Evolutionary conservation across 805 yeast species (phyloP).

Genomic region (Pichia scutulata): DNA sequence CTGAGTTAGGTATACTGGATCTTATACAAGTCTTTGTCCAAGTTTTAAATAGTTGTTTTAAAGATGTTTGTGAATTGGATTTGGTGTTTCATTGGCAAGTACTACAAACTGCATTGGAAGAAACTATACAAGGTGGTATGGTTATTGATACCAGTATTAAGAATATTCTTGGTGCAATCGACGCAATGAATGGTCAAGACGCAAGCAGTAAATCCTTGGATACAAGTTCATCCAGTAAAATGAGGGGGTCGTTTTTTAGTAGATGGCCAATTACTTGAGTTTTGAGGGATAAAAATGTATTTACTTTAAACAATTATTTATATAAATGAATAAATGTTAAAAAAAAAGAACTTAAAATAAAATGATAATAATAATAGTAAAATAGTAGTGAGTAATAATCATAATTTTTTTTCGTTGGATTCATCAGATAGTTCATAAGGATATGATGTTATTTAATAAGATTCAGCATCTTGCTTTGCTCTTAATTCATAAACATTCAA

Average conservation of each 20-base stretch:
- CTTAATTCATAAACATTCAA: conserved; percentile 25
- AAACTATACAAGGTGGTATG: conserved; percentile 95
- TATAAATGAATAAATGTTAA: too few species aligned
- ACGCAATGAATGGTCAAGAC: conserved; percentile 53
- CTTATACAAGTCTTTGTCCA: conserved; percentile 95
- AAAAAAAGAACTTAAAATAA: too few species aligned
- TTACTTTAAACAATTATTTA: too few species aligned
- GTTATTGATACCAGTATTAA: conserved; percentile 86
- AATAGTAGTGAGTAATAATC: too few species aligned
- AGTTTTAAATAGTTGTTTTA: conserved; percentile 85
- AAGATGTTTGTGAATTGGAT: conserved; percentile 91
- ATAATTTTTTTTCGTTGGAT: too few species aligned
- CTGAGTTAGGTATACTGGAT: conserved; percentile 89
- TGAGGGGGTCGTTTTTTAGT: conserved; percentile 7
- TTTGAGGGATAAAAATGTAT: too few species aligned
- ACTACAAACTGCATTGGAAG: conserved; percentile 81
- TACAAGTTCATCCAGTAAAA: conserved; percentile 1
- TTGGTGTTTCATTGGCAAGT: conserved; percentile 99
- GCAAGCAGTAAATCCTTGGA: conserved; percentile 15
- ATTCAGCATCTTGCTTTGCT: conserved; percentile 11
- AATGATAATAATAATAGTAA: too few species aligned
- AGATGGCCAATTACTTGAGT: conserved; percentile 12
- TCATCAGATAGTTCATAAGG: too few species aligned
- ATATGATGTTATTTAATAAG: not conserved
- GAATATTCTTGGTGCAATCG: conserved; percentile 77